Base-by-base conservation (phyloP, 768 basidiomycete genomes). In the Boletus barrowsii region DNA sequence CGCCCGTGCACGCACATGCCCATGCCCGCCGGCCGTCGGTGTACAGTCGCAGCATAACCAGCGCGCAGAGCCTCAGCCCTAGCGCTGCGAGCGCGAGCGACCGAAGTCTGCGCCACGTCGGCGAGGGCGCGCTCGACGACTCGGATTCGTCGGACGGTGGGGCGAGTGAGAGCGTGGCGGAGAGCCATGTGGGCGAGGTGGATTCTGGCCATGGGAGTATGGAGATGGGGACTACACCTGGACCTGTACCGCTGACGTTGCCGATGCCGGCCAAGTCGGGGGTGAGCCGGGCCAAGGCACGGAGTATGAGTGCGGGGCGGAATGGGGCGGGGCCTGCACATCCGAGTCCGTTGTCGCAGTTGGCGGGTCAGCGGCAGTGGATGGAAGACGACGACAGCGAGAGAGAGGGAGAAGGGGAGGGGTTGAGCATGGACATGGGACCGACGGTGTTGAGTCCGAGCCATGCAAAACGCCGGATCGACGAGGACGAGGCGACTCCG, bases 71-170 rank as follows among this genome's bases (percentile, higher is more conserved):
- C 47, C 73, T 74, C 33, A 72, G 60, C 43, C 66, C 68, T 4
- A 73, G 68, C 41, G 65, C 53, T 3, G 68, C 70, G n/a, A 61
- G 62, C 36, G 73, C 73, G 13, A 75, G 74, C 57, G 74, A 77
- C 49, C 68, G 68, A 49, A 87, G 80, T 54, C 70, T 82, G 32
- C 74, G 81, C 2, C 83, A 89, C 61, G 81, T 86, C 11, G 89
- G 89, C 5, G 90, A 90, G 62, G 88, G 89, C 26, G 87, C 85
- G 2, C 69, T 92, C 4, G 86, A 87, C 54, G 88, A 90, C 62
- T 90, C 87, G 0, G 88, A 90, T 70, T 88, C 87, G 1, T 80
- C 79, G 2, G 78, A 72, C 13, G 48, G 54, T 5, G 58, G 47
- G 14, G 61, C 44, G 39, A 58, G 65, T 29, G 68, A 65, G 29